phyloP scores from a whole-genome alignment of 75 land plant genomes.

The Picea glauca region DNA sequence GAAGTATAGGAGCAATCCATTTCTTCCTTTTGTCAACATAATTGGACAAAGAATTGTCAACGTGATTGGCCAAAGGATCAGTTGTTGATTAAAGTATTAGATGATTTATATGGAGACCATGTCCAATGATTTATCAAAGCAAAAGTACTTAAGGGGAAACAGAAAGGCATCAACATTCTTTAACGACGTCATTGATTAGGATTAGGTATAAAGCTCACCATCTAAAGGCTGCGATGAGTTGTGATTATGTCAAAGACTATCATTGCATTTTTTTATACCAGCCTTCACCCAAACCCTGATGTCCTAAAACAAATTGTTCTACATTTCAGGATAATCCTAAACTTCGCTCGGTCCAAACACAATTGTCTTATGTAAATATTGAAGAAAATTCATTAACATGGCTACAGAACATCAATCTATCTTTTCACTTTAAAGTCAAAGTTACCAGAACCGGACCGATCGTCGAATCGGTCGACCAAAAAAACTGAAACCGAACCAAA shows the following conservation, averaged over 20 bases:
- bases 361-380: slow-evolving; percentile 35
- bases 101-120: slow-evolving; percentile 71
- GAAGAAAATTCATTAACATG: slow-evolving; percentile 38
- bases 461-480: no score
- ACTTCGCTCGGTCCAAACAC: slow-evolving; percentile 28
- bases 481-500: no score
- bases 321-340: slow-evolving; percentile 49
- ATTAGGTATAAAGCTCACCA: slow-evolving; percentile 78
- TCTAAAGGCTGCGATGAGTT: slow-evolving; percentile 63
- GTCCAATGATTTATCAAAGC: slow-evolving; percentile 43
- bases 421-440: slow-evolving; percentile 39
- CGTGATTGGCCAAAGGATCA: slow-evolving; percentile 74
- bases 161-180: slow-evolving; percentile 59
- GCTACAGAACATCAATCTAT: slow-evolving; percentile 36
- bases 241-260: slow-evolving; percentile 69
- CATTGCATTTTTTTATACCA: slow-evolving; percentile 66
- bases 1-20: slow-evolving; percentile 76
- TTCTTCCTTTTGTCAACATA: slow-evolving; percentile 59
- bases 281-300: slow-evolving; percentile 69
- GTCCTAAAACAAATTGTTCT: slow-evolving; percentile 52
- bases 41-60: no score
- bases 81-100: slow-evolving; percentile 72
- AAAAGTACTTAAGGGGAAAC: slow-evolving; percentile 44
- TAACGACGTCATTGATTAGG: slow-evolving; percentile 49
- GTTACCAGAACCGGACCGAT: no score